These are phyloP conservation scores for Oenanthe javanica DNA, from an alignment of 140 eudicot genomes.

Conservation along the genomic window DNA sequence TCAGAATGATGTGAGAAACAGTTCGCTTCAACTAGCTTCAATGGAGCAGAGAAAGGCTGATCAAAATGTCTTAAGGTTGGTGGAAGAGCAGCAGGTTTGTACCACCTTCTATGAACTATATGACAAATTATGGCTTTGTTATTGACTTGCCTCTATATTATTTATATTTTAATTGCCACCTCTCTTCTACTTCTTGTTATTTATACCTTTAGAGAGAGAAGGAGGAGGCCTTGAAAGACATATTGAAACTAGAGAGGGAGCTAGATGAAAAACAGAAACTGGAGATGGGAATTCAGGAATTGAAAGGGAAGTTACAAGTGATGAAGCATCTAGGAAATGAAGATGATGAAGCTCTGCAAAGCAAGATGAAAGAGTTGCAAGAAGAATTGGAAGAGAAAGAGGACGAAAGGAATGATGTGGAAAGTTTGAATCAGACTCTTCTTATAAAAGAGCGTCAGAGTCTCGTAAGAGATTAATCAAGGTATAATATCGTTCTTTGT, in stretches of 20 bases:
- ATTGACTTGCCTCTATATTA: neutral
- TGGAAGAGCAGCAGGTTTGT: slow-evolving; percentile 76
- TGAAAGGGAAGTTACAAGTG: slow-evolving; percentile 83
- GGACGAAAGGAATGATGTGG: slow-evolving; percentile 49
- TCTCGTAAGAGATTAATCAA: slow-evolving; percentile 66
- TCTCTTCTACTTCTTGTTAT: slow-evolving; percentile 11
- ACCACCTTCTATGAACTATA: slow-evolving; percentile 6
- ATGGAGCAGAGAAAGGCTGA: slow-evolving; percentile 87
- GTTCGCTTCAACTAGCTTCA: slow-evolving; percentile 70
- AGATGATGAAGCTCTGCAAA: slow-evolving; percentile 70
- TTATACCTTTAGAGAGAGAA: slow-evolving; percentile 64
- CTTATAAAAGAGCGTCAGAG: slow-evolving; percentile 59
- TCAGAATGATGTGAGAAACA: slow-evolving; percentile 68
- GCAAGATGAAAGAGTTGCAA: slow-evolving; percentile 58
- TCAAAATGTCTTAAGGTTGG: slow-evolving; percentile 68
- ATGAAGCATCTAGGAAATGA: slow-evolving; percentile 79
- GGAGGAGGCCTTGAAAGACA: slow-evolving; percentile 28
- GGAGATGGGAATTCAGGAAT: slow-evolving; percentile 30
- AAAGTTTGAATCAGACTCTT: slow-evolving; percentile 46
- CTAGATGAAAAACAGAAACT: slow-evolving; percentile 10
- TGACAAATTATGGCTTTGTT: neutral
- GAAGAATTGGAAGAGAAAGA: slow-evolving; percentile 47
- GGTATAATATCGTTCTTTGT: slow-evolving; percentile 30
- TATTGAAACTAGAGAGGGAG: slow-evolving; percentile 11
- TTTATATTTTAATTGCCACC: neutral